Evolutionary conservation across 805 yeast species (phyloP).

Genomic region (Grigorovia humatica): DNA sequence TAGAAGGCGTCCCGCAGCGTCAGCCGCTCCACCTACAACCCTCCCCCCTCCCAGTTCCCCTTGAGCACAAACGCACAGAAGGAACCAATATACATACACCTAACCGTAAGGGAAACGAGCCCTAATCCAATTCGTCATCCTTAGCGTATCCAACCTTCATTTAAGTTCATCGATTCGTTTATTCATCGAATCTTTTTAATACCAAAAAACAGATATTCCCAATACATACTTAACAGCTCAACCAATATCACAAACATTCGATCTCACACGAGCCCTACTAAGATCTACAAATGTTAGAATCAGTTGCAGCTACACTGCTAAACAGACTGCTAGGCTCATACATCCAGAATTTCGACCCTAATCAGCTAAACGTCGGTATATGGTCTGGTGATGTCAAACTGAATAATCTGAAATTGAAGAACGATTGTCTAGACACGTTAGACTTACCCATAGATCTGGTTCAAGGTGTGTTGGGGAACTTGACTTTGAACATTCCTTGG

Average conservation of each 20-base stretch:
- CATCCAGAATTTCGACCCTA: conserved; percentile 92
- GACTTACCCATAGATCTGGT: conserved; percentile 78
- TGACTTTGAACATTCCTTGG: conserved; percentile 93
- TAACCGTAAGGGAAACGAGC: too few species aligned
- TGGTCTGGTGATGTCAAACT: conserved; percentile 96
- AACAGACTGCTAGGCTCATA: conserved; percentile 37
- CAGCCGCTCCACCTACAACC: too few species aligned
- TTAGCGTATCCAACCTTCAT: too few species aligned
- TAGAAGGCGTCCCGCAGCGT: too few species aligned
- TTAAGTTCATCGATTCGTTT: too few species aligned
- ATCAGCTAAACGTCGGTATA: conserved; percentile 88
- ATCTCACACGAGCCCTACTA: neutral
- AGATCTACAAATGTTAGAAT: conserved; percentile 23
- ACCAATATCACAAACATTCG: neutral
- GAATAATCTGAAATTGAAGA: conserved; percentile 63
- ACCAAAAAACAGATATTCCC: neutral
- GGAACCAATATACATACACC: too few species aligned
- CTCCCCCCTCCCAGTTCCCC: too few species aligned
- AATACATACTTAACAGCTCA: neutral
- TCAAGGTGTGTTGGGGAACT: conserved; percentile 82
- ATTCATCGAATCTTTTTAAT: too few species aligned
- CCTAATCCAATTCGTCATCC: too few species aligned
- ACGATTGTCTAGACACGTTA: conserved; percentile 80
- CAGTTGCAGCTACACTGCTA: conserved; percentile 28
- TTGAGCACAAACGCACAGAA: too few species aligned